These are phyloP conservation scores for Fistulinella prunicolor DNA, from an alignment of 768 basidiomycete genomes.

Conservation along the genomic window DNA sequence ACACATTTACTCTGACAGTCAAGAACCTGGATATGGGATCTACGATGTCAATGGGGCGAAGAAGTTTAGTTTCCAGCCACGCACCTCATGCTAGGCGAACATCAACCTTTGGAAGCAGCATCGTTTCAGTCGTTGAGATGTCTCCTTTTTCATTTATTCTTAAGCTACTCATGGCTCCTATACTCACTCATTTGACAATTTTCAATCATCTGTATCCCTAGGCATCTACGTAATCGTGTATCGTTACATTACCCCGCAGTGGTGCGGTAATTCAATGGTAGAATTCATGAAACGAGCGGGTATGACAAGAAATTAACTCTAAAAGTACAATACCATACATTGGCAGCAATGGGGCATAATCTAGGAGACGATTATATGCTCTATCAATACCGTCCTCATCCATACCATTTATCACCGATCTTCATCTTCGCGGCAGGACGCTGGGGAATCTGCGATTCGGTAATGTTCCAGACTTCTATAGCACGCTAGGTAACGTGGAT, in stretches of 20 bases:
- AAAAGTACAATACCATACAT: slow-evolving; percentile 15
- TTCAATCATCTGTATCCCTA: slow-evolving; percentile 6
- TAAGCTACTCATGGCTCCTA: too few relatives aligned
- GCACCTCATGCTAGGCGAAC: slow-evolving; percentile 50
- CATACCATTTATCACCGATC: slow-evolving; percentile 72
- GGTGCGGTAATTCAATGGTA: neutral
- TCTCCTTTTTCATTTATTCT: neutral
- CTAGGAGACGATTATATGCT: slow-evolving; percentile 4
- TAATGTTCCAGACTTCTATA: slow-evolving; percentile 83
- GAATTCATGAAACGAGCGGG: too few relatives aligned
- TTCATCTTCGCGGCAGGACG: slow-evolving; percentile 56
- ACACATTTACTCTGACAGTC: slow-evolving; percentile 69
- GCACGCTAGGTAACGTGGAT: slow-evolving; percentile 55
- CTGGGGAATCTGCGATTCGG: slow-evolving; percentile 69
- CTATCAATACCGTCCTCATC: slow-evolving; percentile 31
- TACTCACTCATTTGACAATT: neutral
- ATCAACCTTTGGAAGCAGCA: neutral
- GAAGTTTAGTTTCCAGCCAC: slow-evolving; percentile 67
- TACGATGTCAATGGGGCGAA: slow-evolving; percentile 45
- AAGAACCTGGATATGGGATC: slow-evolving; percentile 70
- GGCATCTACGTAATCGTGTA: neutral
- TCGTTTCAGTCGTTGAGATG: neutral
- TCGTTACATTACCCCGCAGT: neutral
- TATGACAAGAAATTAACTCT: slow-evolving; percentile 12
- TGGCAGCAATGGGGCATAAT: neutral